Evolutionary conservation across 441 rosid genomes (phyloP).

Genomic region (Adansonia rubrostipa): DNA sequence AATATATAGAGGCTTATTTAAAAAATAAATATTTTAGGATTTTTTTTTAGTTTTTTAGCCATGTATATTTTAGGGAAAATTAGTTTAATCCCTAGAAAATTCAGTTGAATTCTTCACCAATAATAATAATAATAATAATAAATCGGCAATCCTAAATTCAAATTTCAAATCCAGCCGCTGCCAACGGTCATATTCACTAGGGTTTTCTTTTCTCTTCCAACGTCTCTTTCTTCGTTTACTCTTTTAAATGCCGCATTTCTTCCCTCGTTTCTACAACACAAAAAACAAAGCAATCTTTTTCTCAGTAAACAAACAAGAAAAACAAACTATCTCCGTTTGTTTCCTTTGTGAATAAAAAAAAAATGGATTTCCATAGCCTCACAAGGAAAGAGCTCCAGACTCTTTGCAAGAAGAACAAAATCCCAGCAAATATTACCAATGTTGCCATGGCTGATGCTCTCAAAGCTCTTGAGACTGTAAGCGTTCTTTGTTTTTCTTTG

Average conservation of each 20-base stretch:
- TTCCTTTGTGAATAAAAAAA: neutral
- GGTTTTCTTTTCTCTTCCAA: constrained; percentile 36
- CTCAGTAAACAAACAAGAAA: constrained; percentile 22
- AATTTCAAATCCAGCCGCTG: constrained; percentile 54
- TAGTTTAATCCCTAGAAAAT: no score
- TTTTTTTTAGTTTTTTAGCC: no score
- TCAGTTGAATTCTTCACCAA: no score
- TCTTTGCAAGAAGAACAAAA: constrained; percentile 92
- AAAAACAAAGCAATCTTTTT: constrained; percentile 9
- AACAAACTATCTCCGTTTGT: neutral
- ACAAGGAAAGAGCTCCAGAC: constrained; percentile 81
- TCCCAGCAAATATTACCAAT: constrained; percentile 86
- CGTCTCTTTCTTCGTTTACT: constrained; percentile 13
- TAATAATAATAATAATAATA: neutral
- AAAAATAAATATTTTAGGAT: no score
- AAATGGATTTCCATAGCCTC: constrained; percentile 79
- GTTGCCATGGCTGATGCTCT: constrained; percentile 94
- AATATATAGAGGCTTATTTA: no score
- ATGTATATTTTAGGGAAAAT: no score
- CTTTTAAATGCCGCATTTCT: constrained; percentile 23
- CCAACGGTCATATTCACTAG: constrained; percentile 69
- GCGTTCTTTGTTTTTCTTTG: neutral
- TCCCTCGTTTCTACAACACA: constrained; percentile 8
- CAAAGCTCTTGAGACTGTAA: constrained; percentile 61
- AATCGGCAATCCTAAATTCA: constrained; percentile 32